Conservation (phyloP, 2,329 filamentous ascomycete genomes). For the Coleophoma cylindrospora region DNA sequence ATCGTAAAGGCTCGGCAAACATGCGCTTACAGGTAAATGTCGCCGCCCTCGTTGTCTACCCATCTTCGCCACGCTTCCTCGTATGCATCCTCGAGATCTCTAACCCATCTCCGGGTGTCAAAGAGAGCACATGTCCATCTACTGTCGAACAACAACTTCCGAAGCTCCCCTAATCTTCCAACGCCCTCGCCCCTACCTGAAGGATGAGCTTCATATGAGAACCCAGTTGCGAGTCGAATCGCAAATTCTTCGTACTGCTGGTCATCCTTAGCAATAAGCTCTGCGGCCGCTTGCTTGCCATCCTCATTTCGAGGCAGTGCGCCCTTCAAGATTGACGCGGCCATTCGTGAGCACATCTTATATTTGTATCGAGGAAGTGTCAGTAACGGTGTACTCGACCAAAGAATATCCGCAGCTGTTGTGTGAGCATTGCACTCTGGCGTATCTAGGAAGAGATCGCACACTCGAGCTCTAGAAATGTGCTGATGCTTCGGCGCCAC, state of each 20-base stretch:
- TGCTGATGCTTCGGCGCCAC: constrained; percentile 93
- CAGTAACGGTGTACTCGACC: constrained; percentile 90
- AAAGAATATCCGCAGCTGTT: constrained; percentile 91
- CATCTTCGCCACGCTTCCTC: constrained; percentile 83
- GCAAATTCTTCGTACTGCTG: constrained; percentile 80
- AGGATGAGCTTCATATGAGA: constrained; percentile 49
- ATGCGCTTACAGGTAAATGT: constrained; percentile 67
- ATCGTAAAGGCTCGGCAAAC: not conserved
- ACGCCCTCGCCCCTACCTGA: constrained; percentile 45
- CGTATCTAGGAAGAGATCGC: constrained; percentile 93
- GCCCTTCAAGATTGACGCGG: constrained; percentile 86
- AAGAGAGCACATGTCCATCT: constrained; percentile 87
- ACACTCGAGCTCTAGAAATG: constrained; percentile 85
- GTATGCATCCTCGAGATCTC: constrained; percentile 84
- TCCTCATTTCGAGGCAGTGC: constrained; percentile 70
- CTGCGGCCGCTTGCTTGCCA: constrained; percentile 62
- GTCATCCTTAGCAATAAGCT: constrained; percentile 75
- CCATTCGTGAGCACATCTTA: constrained; percentile 99
- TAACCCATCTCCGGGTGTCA: constrained; percentile 86
- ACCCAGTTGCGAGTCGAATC: constrained; percentile 56
- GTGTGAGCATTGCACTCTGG: constrained; percentile 98
- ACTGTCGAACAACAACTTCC: constrained; percentile 75
- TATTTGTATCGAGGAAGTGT: constrained; percentile 89
- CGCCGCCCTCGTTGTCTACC: constrained; percentile 81
- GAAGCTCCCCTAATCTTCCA: constrained; percentile 73